Evolutionary conservation across 2,329 filamentous ascomycete species (phyloP).

Genomic region (Akanthomyces muscarius): DNA sequence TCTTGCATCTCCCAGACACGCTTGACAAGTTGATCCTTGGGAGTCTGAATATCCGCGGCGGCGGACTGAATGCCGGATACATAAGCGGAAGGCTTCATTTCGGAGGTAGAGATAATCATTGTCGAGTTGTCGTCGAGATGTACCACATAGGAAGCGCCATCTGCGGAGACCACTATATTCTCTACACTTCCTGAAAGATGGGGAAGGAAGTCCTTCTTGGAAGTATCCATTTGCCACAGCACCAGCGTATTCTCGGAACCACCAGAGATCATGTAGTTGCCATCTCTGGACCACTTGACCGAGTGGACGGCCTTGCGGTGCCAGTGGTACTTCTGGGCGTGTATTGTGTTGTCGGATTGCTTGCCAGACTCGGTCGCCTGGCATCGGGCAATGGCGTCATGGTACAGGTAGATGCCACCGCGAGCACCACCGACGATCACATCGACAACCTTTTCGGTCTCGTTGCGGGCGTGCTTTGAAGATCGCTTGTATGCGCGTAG

Average conservation of each 20-base stretch:
- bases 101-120: conserved; percentile 85
- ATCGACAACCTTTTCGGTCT: conserved; percentile 51
- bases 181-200: conserved; percentile 84
- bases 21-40: conserved; percentile 50
- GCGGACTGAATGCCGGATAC: conserved; percentile 75
- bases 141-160: conserved; percentile 76
- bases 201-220: conserved; percentile 77
- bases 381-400: conserved; percentile 63
- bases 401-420: conserved; percentile 78
- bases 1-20: conserved; percentile 46
- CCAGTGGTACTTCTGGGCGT: conserved; percentile 77
- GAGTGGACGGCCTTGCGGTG: conserved; percentile 79
- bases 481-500: conserved; percentile 41
- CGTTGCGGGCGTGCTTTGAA: conserved; percentile 23
- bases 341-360: conserved; percentile 45
- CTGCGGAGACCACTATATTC: conserved; percentile 75
- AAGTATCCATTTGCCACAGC: conserved; percentile 89
- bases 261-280: conserved; percentile 94
- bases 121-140: conserved; percentile 88
- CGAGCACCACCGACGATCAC: conserved; percentile 72
- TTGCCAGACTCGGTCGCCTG: conserved; percentile 39
- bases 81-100: conserved; percentile 79
- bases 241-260: conserved; percentile 86
- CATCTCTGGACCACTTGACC: conserved; percentile 89
- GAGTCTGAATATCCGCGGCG: conserved; percentile 45